Evolutionary conservation across 805 yeast species (phyloP), one percentile per base, ranked within the genome.

Genomic region (Pichia pseudocactophila): DNA sequence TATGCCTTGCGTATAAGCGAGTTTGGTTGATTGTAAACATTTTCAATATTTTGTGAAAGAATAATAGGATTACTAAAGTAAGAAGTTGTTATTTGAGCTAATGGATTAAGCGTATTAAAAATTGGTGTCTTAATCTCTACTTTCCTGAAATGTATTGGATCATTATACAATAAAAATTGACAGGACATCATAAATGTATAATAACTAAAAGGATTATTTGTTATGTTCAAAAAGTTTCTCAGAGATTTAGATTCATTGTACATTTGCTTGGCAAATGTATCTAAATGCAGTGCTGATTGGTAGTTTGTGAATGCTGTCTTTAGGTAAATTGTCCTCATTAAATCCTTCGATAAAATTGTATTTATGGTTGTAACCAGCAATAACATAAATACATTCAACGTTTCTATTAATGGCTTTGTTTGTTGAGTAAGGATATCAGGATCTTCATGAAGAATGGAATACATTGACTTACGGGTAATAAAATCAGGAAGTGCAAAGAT

Each of bases 61-160:
- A 19, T 35, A 16, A 39, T 56, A 44, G 55, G 61, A 42, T 48
- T 55, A 18, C 37, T 37, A 40, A 36, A 62, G 44, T 46, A 53
- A 17, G 39, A 45, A 3, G 47, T 46, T 10, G 48, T 41, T 1
- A 49, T 44, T 10, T 46, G 39, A 8, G 47, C 40, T 32, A 60
- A 13, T 2, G 63, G 61, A 20, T 52, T 36, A 2, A 55, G 18
- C 5, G 42, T 39, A 7, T 47, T 40, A 11, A 53, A 50, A 7
- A 49, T 43, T n/a, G 53, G 47, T 27, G 47, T 48, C 4, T 45
- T 41, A 13, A 47, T 31, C 5, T 39, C 39, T 6, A 37, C 15
- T 35, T 39, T 51, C 30, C 64, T 32, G 35, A 52, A 59, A 31
- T 51, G 51, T 7, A 50, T 45, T 3, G 62, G 62, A 40, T 59